Evolutionary conservation across 129 eudicot species (phyloP).

Genomic region (Kitagawia praeruptora): DNA sequence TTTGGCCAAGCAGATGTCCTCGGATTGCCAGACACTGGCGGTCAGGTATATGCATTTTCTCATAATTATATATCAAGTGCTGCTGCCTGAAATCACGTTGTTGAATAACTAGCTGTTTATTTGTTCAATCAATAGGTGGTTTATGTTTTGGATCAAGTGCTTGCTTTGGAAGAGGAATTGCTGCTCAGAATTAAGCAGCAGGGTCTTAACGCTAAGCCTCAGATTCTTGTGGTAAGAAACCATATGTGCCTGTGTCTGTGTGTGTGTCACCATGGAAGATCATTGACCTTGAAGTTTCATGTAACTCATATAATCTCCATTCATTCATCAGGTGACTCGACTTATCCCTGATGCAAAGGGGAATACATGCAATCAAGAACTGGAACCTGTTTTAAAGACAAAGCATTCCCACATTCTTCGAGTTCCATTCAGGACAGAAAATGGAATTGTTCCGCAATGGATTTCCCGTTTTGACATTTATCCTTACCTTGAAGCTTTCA

Average conservation of each 20-base stretch:
- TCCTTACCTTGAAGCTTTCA: conserved; percentile 83
- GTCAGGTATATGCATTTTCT: conserved; percentile 41
- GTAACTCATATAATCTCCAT: not conserved
- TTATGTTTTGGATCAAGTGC: conserved; percentile 95
- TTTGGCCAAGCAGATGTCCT: conserved; percentile 96
- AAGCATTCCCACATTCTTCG: conserved; percentile 87
- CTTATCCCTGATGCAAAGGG: conserved; percentile 95
- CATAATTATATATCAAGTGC: not conserved
- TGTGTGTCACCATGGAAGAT: not conserved
- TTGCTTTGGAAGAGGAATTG: conserved; percentile 88
- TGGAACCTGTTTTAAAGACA: conserved; percentile 70
- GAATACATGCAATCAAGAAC: conserved; percentile 66
- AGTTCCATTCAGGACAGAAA: conserved; percentile 80
- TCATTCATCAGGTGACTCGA: conserved; percentile 59
- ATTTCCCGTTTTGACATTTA: conserved; percentile 92
- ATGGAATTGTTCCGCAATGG: conserved; percentile 75
- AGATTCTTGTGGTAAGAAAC: conserved; percentile 74
- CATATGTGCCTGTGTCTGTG: not conserved
- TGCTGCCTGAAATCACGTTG: not conserved
- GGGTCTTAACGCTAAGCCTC: conserved; percentile 90
- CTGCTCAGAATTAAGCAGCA: conserved; percentile 80
- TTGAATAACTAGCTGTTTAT: not conserved
- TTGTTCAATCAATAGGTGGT: conserved; percentile 39
- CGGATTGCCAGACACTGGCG: conserved; percentile 98
- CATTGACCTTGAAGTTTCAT: not conserved